Evolutionary conservation across 2,329 filamentous ascomycete genomes (phyloP).

Genomic region (Leptographium wingfieldii): DNA sequence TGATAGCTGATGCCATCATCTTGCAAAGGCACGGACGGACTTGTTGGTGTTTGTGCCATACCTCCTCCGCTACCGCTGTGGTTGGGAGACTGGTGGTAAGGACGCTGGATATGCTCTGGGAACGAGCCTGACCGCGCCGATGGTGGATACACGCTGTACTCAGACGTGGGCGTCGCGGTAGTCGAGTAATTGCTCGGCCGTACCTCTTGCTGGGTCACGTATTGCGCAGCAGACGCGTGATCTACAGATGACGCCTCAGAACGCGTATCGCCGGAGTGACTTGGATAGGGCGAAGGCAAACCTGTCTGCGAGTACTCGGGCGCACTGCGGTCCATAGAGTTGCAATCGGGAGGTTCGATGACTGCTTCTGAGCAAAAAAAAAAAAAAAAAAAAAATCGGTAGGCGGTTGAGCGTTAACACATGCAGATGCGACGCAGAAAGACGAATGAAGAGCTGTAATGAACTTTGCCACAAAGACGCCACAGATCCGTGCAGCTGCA

Average conservation of each 20-base stretch:
- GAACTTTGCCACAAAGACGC: slow-evolving; percentile 1
- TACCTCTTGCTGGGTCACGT: slow-evolving; percentile 70
- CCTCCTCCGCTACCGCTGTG: slow-evolving; percentile 62
- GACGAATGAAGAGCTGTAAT: not conserved
- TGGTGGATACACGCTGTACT: slow-evolving; percentile 68
- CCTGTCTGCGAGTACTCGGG: slow-evolving; percentile 77
- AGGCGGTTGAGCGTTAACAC: not conserved
- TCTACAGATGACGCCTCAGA: slow-evolving; percentile 83
- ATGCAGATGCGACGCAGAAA: not conserved
- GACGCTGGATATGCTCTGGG: slow-evolving; percentile 75
- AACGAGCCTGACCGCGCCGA: slow-evolving; percentile 73
- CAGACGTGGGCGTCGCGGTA: slow-evolving; percentile 74
- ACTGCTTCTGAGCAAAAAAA: slow-evolving; percentile 8
- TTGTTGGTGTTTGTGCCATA: slow-evolving; percentile 96
- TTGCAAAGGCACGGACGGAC: slow-evolving; percentile 85
- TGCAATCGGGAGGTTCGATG: slow-evolving; percentile 7
- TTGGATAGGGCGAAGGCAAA: slow-evolving; percentile 65
- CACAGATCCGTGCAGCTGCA: not conserved
- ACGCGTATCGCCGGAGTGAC: slow-evolving; percentile 53
- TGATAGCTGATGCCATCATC: slow-evolving; percentile 69
- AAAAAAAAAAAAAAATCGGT: not conserved
- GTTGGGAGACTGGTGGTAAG: slow-evolving; percentile 67
- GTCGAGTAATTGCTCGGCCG: slow-evolving; percentile 55
- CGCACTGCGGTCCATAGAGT: slow-evolving; percentile 48
- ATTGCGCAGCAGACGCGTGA: slow-evolving; percentile 87